Percentiles rank a stretch among this genome's conserved stretches.
Conservation (phyloP, 2,329 filamentous ascomycete genomes). For the Hortaea werneckii region DNA sequence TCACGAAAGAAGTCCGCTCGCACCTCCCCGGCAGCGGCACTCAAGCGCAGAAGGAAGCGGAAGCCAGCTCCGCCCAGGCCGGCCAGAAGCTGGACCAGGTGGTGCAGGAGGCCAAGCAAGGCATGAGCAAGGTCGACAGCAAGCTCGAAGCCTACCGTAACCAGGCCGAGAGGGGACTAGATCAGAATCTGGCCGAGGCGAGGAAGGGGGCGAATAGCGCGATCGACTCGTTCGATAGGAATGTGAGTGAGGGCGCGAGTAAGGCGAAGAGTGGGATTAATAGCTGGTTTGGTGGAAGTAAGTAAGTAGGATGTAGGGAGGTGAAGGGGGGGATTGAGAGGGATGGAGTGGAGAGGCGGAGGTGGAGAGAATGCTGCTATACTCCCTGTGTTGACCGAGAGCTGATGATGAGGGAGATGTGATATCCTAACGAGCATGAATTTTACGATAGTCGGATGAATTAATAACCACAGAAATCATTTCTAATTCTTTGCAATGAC, state of each 20-base stretch:
- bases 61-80: slow-evolving; percentile 36
- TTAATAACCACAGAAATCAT: no score
- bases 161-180: slow-evolving; percentile 50
- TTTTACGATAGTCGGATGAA: no score
- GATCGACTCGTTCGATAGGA: slow-evolving; percentile 72
- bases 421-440: no score
- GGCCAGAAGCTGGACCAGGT: slow-evolving; percentile 43
- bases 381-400: no score
- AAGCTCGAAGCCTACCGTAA: slow-evolving; percentile 11
- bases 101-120: slow-evolving; percentile 8
- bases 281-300: background rate
- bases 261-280: background rate
- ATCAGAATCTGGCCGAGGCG: slow-evolving; percentile 56
- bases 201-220: slow-evolving; percentile 40
- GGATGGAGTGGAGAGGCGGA: no score
- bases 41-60: slow-evolving; percentile 24
- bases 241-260: slow-evolving; percentile 42
- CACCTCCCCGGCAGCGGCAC: slow-evolving; percentile 49
- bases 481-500: no score
- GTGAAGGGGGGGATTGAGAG: background rate
- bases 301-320: background rate
- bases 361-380: background rate
- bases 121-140: slow-evolving; percentile 12
- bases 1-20: slow-evolving; percentile 55
- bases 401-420: no score